phyloP scores from a whole-genome alignment of 768 basidiomycete genomes.

The Mycena polygramma region DNA sequence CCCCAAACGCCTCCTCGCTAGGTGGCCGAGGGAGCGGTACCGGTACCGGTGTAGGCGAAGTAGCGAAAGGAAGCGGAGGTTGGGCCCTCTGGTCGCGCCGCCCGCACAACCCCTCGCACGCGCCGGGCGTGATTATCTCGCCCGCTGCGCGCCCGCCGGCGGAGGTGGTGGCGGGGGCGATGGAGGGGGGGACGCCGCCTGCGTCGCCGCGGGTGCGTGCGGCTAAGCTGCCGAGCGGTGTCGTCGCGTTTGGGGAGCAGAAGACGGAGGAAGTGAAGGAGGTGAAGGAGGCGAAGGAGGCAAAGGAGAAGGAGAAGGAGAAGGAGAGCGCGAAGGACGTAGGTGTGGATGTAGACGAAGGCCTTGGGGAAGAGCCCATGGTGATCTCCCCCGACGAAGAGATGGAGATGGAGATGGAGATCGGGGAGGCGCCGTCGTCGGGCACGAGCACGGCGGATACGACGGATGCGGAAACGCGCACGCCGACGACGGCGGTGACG shows the following conservation, averaged over 20 bases:
- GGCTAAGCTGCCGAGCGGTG: neutral
- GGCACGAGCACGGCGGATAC: conserved; percentile 17
- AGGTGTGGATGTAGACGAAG: too few species aligned
- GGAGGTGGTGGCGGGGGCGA: conserved; percentile 68
- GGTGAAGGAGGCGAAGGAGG: neutral
- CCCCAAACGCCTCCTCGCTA: conserved; percentile 4
- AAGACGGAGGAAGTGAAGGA: neutral
- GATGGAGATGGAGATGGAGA: neutral
- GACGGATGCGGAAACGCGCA: conserved; percentile 46
- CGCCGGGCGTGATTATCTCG: conserved; percentile 82
- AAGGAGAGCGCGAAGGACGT: neutral
- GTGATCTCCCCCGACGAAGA: neutral
- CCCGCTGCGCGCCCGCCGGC: conserved; percentile 72
- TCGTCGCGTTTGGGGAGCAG: too few species aligned
- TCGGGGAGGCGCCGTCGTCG: neutral
- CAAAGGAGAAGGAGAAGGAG: too few species aligned
- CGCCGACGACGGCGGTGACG: conserved; percentile 59
- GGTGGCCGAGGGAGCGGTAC: too few species aligned
- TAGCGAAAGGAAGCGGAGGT: conserved; percentile 26
- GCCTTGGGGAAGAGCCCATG: too few species aligned
- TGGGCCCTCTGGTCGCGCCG: conserved; percentile 84
- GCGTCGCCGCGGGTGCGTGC: neutral
- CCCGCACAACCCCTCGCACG: conserved; percentile 71
- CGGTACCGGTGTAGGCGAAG: too few species aligned
- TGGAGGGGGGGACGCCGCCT: conserved; percentile 66